Conservation (phyloP, 2,329 filamentous ascomycete genomes). For the Neofusicoccum kwambonambiense region DNA sequence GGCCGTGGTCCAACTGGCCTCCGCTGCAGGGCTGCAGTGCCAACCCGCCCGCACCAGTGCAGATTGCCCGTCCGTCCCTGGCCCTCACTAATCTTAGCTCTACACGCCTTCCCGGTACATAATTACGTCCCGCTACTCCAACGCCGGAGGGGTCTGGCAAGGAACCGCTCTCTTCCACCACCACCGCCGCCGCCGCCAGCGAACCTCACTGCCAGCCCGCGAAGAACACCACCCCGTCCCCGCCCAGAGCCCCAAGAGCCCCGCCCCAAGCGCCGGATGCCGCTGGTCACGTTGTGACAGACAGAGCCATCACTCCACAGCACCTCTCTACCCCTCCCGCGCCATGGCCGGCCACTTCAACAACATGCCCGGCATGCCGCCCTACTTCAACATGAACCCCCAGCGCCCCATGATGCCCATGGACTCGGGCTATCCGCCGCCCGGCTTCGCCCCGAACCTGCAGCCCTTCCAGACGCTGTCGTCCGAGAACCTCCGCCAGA, state of each 20-base stretch:
- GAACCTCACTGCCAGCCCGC: background rate
- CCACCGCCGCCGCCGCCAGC: slow-evolving; percentile 29
- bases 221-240: too few species aligned
- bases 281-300: background rate
- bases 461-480: slow-evolving; percentile 29
- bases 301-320: background rate
- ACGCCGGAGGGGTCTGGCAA: slow-evolving; percentile 11
- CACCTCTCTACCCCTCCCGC: slow-evolving; percentile 20
- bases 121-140: slow-evolving; percentile 16
- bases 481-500: slow-evolving; percentile 33
- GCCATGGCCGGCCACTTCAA: slow-evolving; percentile 41
- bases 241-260: background rate
- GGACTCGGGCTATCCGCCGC: slow-evolving; percentile 25
- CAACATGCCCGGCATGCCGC: slow-evolving; percentile 27
- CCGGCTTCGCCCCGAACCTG: slow-evolving; percentile 32
- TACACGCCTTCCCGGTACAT: slow-evolving; percentile 18
- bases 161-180: slow-evolving; percentile 12
- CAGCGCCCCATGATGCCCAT: slow-evolving; percentile 32
- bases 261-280: background rate
- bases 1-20: slow-evolving; percentile 11
- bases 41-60: slow-evolving; percentile 3
- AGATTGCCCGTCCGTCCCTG: slow-evolving; percentile 12
- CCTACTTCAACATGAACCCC: slow-evolving; percentile 37
- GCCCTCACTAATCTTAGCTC: slow-evolving; percentile 19
- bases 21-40: slow-evolving; percentile 4